Base-by-base conservation (phyloP, 2,329 filamentous ascomycete species). In the Aschersonia sp. region DNA sequence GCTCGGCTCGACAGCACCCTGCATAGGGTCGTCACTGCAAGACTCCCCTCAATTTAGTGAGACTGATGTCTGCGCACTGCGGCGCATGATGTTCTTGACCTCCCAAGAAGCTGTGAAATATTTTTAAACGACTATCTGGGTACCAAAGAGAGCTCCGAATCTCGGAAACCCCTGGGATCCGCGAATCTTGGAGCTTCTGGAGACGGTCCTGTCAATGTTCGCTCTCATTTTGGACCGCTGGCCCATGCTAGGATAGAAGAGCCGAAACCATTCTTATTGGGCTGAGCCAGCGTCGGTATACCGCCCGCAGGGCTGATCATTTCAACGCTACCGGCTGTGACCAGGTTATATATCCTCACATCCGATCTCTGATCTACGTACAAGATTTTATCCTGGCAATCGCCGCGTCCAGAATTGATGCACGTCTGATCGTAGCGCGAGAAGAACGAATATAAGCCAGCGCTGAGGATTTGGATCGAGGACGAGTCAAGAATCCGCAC, bases 361-460 rank as follows among this genome's bases (percentile, higher is more conserved):
- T 32, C n/a, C 6, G 10, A 41, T 22, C 45, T 46, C 14, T 32
- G 14, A 9, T 32, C 7, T 4, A 46, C 35, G 10, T 46, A n/a
- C 12, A 41, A 10, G 6, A 30, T 30, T 5, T n/a, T 11, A 4
- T 9, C 1, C 8, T 46, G 45, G 37, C 45, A 46, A 29, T 42
- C 30, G 9, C 12, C 35, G 8, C 35, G 8, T 22, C 22, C 22
- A 22, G 22, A 22, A 12, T 8, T 12, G 2, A 37, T 7, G 14
- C 45, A 47, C n/a, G 8, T 11, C 12, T 47, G 39, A 6, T 29
- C 32, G 14, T 47, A 47, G 43, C 32, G 6, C 10, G 30, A 29
- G 30, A 41, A 48, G 12, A 31, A 48, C 30, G 30, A 31, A 4
- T 48, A 45, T 7, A 48, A 11, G 5, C 46, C 46, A 30, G 46